These are phyloP conservation scores for Aureobasidium sp. DNA, from an alignment of 2,329 filamentous ascomycete genomes.

Conservation along the genomic window DNA sequence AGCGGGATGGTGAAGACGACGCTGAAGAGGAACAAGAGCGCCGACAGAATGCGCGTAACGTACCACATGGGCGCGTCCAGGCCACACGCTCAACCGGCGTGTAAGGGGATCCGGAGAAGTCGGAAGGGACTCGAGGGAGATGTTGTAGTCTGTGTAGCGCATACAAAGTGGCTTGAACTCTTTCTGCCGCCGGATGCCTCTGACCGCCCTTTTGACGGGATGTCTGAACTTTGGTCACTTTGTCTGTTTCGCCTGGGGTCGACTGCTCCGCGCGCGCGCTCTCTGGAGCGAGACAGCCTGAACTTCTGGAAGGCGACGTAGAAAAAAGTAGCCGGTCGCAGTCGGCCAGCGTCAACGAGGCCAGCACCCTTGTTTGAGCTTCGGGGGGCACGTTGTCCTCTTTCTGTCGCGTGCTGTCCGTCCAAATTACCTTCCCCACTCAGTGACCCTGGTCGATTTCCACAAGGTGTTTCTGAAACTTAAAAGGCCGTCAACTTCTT, in stretches of 20 bases:
- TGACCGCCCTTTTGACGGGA: constrained; percentile 9
- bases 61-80: constrained; percentile 52
- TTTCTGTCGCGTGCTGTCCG: constrained; percentile 1
- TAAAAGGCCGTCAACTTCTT: not conserved
- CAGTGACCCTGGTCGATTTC: not conserved
- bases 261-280: not conserved
- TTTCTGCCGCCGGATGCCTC: constrained; percentile 4
- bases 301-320: not conserved
- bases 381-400: not conserved
- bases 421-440: not conserved
- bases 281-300: not conserved
- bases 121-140: not conserved
- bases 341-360: not conserved
- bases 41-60: constrained; percentile 68
- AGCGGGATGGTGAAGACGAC: constrained; percentile 94
- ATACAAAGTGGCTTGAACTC: not conserved
- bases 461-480: not conserved
- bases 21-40: constrained; percentile 77
- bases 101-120: not conserved
- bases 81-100: constrained; percentile 10
- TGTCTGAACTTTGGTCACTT: not conserved
- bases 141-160: not conserved
- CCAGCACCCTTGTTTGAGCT: not conserved
- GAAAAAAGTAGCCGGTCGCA: not conserved
- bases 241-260: not conserved